phyloP scores from a whole-genome alignment of 73 alveolate genomes.

The Paramecium octaurelia region DNA sequence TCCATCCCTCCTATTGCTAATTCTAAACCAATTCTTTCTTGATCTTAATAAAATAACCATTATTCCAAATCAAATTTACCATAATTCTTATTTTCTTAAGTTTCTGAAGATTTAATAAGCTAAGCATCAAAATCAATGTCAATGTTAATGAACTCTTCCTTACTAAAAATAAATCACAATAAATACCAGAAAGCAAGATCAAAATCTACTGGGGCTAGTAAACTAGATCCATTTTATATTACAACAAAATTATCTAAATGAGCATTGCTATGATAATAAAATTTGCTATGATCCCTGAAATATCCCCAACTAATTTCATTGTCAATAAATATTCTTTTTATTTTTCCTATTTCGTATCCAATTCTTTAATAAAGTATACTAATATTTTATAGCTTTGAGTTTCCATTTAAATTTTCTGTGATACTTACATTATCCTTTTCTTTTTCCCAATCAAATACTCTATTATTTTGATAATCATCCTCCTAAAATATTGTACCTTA shows the following conservation, averaged over 20 bases:
- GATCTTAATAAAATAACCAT: neutral
- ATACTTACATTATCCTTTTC: neutral
- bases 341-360: conserved; percentile 73
- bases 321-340: conserved; percentile 72
- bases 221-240: neutral
- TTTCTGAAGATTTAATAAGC: neutral
- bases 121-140: neutral
- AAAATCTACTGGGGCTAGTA: conserved; percentile 77
- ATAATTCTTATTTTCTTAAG: neutral
- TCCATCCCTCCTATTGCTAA: conserved; percentile 25
- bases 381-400: neutral
- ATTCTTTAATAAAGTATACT: conserved; percentile 47
- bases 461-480: neutral
- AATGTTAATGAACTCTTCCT: neutral
- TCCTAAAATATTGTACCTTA: neutral
- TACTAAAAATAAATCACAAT: neutral
- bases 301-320: conserved; percentile 76
- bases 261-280: conserved; percentile 78
- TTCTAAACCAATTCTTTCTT: conserved; percentile 22
- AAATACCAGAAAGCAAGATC: conserved; percentile 69
- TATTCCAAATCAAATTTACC: conserved; percentile 1
- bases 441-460: conserved; percentile 4
- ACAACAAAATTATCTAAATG: conserved; percentile 77
- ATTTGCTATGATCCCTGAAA: conserved; percentile 76
- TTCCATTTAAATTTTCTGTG: neutral